Evolutionary conservation across 2,329 filamentous ascomycete genomes (phyloP).

Genomic region (Aspergillus tanneri): DNA sequence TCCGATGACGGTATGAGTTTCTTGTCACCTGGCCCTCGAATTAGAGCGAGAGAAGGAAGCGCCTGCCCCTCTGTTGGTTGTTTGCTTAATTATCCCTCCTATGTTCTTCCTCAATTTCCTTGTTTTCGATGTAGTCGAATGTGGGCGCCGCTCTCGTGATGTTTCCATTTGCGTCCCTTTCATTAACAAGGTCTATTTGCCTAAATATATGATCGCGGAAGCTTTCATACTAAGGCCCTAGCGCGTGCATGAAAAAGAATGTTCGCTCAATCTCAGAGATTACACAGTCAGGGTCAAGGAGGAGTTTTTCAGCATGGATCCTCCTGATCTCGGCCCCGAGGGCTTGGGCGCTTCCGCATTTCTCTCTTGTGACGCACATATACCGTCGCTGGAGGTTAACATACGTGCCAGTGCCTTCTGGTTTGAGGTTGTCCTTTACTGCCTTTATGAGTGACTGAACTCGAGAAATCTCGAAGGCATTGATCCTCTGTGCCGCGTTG

Average conservation of each 20-base stretch:
- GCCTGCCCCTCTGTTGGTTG: neutral
- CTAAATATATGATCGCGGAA: slow-evolving; percentile 2
- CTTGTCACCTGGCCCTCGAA: neutral
- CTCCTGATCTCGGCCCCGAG: neutral
- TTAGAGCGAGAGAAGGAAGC: neutral
- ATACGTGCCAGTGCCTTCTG: neutral
- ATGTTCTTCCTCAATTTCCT: slow-evolving; percentile 1
- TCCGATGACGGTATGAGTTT: neutral
- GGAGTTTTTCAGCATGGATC: slow-evolving; percentile 1
- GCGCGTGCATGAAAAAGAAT: neutral
- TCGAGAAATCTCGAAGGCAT: neutral
- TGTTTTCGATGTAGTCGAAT: slow-evolving; percentile 1
- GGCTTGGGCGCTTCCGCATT: neutral
- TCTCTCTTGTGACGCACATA: neutral
- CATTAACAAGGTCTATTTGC: slow-evolving; percentile 2
- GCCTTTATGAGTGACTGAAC: neutral
- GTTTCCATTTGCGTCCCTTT: neutral
- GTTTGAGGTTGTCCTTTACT: neutral
- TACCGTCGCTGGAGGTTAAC: neutral
- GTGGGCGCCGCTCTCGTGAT: neutral
- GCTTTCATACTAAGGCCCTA: neutral
- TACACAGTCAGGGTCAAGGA: neutral
- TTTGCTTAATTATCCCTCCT: neutral
- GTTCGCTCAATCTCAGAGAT: neutral
- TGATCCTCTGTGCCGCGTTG: neutral